Base-by-base conservation (phyloP, 1,284 basidiomycete genomes). In the Sporisorium sorghi region DNA sequence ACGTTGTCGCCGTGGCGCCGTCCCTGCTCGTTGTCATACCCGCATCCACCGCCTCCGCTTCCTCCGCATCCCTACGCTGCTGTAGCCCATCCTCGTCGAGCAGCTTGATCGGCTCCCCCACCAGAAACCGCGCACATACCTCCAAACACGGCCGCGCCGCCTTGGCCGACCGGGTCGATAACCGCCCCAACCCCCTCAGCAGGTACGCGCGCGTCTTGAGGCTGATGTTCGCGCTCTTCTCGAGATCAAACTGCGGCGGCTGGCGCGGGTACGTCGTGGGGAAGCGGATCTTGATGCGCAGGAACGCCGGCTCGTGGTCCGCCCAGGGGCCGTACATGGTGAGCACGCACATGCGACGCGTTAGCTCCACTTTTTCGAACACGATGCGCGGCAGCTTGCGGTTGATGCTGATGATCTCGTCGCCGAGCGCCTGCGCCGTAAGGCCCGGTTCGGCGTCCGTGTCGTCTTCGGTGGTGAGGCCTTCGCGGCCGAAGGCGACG, bases 321-420 rank as follows among this genome's bases (percentile, higher is more conserved):
- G 75, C 79, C 82, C 83, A 83, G 0, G 82, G 83, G 0, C 83
- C 83, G 49, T 82, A 81, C 48, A 82, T 69, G 9, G 70, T 71
- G 9, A 81, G 53, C 8, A 77, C 79, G 48, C 77, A 79, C 33
- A 66, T 65, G 19, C 78, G 77, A 21, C 72, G 58, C 3, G 76
- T 77, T 2, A 83, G 61, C 42, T 83, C 82, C 37, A 81, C 74
- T 24, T 73, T 70, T 52, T 83, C 82, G 46, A 82, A 78, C 0
- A 74, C 57, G 32, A 77, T 71, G 21, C 70, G 58, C 0, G 73
- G 76, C 24, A 78, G 67, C 33, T 71, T 70, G 39, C 74, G 73
- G 24, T 73, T 78, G 43, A 83, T 73, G 30, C 66, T 61, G 53
- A 78, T 55, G 51, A 81, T 77, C 56, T 81, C 78, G 43, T 78